Evolutionary conservation across 169 alveolate species (phyloP).

Genomic region (Plasmodium reichenowi): DNA sequence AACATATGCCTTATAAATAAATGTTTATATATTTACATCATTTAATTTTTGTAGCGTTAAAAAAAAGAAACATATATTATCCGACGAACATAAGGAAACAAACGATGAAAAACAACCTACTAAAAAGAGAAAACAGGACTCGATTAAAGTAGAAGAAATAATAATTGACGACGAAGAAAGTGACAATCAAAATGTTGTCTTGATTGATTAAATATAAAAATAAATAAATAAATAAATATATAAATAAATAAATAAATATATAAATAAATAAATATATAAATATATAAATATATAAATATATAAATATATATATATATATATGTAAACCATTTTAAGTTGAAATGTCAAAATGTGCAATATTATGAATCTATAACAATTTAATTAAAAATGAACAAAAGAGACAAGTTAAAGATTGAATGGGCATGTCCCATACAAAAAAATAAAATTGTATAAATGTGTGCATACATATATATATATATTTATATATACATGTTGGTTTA

Average conservation of each 20-base stretch:
- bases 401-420: too few relatives aligned
- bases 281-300: neutral
- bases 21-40: too few relatives aligned
- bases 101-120: neutral
- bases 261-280: too few relatives aligned
- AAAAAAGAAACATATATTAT: slow-evolving; percentile 23
- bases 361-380: too few relatives aligned
- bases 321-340: too few relatives aligned
- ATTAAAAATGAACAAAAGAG: too few relatives aligned
- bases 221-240: neutral
- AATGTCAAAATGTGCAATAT: too few relatives aligned
- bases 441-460: too few relatives aligned
- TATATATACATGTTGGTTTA: neutral
- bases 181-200: slow-evolving; percentile 17
- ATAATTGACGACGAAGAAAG: slow-evolving; percentile 43
- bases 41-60: slow-evolving; percentile 18
- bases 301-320: neutral
- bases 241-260: neutral
- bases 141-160: slow-evolving; percentile 30
- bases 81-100: slow-evolving; percentile 9
- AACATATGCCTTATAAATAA: too few relatives aligned
- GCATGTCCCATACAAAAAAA: too few relatives aligned
- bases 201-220: slow-evolving; percentile 34
- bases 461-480: too few relatives aligned
- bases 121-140: slow-evolving; percentile 2